A percentile compares a stretch with the other conserved stretches of the same genome.
Conservation (phyloP, 768 basidiomycete species). For the Podaxis rugospora region DNA sequence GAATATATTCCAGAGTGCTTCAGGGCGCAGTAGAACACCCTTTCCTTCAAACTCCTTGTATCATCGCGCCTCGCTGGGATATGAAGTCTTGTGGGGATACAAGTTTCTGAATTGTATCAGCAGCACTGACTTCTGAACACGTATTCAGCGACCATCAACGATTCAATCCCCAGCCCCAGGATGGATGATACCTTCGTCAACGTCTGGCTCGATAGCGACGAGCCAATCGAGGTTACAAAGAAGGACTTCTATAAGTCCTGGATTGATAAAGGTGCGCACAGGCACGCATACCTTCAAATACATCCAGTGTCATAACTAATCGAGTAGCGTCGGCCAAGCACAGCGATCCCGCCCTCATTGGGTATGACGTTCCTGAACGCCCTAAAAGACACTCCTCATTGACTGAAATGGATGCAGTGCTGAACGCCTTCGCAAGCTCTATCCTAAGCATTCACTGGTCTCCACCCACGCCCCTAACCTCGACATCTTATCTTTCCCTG, state of each 20-base stretch:
- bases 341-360: conserved; percentile 37
- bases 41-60: not conserved
- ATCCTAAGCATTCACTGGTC: conserved; percentile 60
- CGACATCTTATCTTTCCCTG: conserved; percentile 49
- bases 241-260: conserved; percentile 10
- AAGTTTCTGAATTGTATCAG: not conserved
- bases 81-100: conserved; percentile 1
- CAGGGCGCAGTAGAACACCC: not conserved
- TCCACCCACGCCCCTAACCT: conserved; percentile 43
- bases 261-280: not conserved
- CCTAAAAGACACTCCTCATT: not conserved
- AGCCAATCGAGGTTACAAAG: not conserved
- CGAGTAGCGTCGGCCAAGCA: conserved; percentile 49
- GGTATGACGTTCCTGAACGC: conserved; percentile 28
- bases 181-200: conserved; percentile 40
- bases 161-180: not conserved
- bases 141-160: not conserved
- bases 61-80: not conserved
- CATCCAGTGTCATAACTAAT: not conserved
- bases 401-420: conserved; percentile 22
- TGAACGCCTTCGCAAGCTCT: conserved; percentile 48
- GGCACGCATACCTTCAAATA: not conserved
- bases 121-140: not conserved
- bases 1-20: not conserved
- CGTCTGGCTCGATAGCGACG: conserved; percentile 31